Percentiles rank a stretch among this genome's conserved stretches.
Conservation (phyloP, 768 basidiomycete genomes). For the Amanita jacksonii region DNA sequence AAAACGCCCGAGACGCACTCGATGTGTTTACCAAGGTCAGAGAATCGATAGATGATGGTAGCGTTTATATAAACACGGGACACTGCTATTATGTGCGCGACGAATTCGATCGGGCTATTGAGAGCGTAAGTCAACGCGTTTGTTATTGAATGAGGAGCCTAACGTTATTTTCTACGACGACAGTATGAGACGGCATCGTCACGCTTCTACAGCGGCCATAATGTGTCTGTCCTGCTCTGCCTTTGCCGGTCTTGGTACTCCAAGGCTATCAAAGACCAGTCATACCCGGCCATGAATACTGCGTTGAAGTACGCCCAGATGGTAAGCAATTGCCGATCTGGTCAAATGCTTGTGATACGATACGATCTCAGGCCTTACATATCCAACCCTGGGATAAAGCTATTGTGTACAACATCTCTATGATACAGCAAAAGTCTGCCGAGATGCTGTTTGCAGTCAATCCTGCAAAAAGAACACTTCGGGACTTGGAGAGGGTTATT, state of each 20-base stretch:
- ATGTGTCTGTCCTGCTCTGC: slow-evolving; percentile 71
- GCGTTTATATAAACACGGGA: slow-evolving; percentile 92
- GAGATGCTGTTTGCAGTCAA: slow-evolving; percentile 76
- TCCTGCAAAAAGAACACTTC: slow-evolving; percentile 68
- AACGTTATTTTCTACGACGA: neutral
- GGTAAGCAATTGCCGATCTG: slow-evolving; percentile 35
- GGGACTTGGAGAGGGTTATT: slow-evolving; percentile 70
- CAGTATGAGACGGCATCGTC: slow-evolving; percentile 91
- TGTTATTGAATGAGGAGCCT: neutral
- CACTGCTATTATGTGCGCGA: slow-evolving; percentile 91
- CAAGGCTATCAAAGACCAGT: slow-evolving; percentile 86
- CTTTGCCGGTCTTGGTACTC: slow-evolving; percentile 91
- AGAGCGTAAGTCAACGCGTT: slow-evolving; percentile 55
- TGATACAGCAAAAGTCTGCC: slow-evolving; percentile 95
- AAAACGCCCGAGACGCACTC: slow-evolving; percentile 80
- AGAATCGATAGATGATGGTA: slow-evolving; percentile 72
- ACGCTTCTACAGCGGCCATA: slow-evolving; percentile 65
- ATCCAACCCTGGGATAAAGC: slow-evolving; percentile 85
- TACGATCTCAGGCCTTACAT: slow-evolving; percentile 58
- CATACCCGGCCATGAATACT: slow-evolving; percentile 70
- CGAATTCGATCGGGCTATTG: slow-evolving; percentile 93
- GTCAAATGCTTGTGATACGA: neutral
- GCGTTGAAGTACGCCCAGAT: slow-evolving; percentile 77
- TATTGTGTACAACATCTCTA: slow-evolving; percentile 89
- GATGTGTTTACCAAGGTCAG: slow-evolving; percentile 86